Percentiles rank a stretch among this genome's conserved stretches.
Conservation (phyloP, 1,284 basidiomycete genomes). For the Trichosporon sp. region DNA sequence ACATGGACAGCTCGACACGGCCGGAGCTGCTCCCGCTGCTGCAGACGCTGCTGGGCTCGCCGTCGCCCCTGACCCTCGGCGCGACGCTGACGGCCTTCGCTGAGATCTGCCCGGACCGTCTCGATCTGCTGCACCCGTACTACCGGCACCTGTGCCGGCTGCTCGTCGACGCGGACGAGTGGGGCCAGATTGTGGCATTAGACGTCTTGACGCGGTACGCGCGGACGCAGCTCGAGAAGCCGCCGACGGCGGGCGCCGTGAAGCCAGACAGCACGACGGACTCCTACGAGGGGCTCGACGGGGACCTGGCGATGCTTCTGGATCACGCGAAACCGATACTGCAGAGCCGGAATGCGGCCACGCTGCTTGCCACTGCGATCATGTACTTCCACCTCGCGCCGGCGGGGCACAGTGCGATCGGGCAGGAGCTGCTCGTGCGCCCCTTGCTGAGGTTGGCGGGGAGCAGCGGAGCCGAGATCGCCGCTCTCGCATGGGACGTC, state of each 20-base stretch:
- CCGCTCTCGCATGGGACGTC: conserved; percentile 67
- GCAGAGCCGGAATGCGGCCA: conserved; percentile 78
- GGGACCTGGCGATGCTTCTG: conserved; percentile 66
- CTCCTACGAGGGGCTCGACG: conserved; percentile 63
- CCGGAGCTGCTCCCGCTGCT: conserved; percentile 70
- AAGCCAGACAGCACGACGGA: conserved; percentile 24
- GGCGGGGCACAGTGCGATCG: conserved; percentile 40
- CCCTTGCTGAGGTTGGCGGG: conserved; percentile 42
- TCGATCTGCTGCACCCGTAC: conserved; percentile 82
- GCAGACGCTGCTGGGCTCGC: conserved; percentile 69
- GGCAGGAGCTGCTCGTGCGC: conserved; percentile 36
- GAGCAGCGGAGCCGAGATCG: conserved; percentile 58
- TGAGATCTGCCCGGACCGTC: conserved; percentile 71
- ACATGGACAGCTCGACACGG: conserved; percentile 67
- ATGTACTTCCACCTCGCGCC: conserved; percentile 70
- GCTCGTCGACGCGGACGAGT: conserved; percentile 88
- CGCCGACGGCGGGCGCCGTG: conserved; percentile 45
- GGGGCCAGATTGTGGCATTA: conserved; percentile 83
- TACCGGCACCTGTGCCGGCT: conserved; percentile 79
- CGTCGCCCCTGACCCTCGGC: conserved; percentile 82
- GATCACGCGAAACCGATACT: conserved; percentile 68
- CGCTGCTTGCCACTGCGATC: conserved; percentile 67
- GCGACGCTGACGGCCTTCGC: conserved; percentile 80
- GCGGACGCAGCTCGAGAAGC: conserved; percentile 74
- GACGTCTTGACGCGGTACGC: conserved; percentile 71